Conservation (phyloP, 2,329 filamentous ascomycete genomes). For the Huntiella abstrusa region DNA sequence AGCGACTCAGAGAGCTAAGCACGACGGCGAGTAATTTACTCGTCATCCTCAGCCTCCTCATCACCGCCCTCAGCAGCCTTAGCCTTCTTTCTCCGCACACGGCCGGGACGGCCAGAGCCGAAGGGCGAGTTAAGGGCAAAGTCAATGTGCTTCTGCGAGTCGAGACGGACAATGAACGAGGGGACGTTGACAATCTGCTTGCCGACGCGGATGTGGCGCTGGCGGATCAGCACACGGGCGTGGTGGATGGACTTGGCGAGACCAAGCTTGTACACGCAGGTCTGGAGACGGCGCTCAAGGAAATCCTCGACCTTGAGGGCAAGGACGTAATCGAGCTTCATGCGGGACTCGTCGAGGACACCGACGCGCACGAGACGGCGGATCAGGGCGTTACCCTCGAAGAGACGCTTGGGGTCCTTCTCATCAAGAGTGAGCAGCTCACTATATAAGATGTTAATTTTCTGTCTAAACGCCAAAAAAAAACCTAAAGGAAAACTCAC, state of each 20-base stretch:
- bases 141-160: conserved; percentile 99
- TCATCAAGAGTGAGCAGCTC: conserved; percentile 98
- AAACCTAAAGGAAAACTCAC: conserved; percentile 31
- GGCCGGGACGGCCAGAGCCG: conserved; percentile 88
- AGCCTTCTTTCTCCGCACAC: conserved; percentile 99
- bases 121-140: conserved; percentile 95
- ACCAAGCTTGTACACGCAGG: conserved; percentile 99
- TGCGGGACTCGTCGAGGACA: conserved; percentile 99
- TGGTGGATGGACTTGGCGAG: conserved; percentile 99
- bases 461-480: neutral
- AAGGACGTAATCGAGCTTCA: conserved; percentile 99
- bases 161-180: conserved; percentile 97
- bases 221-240: conserved; percentile 97
- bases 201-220: conserved; percentile 98
- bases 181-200: conserved; percentile 99
- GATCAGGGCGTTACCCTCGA: conserved; percentile 99
- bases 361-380: conserved; percentile 98
- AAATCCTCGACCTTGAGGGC: conserved; percentile 99
- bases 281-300: conserved; percentile 99
- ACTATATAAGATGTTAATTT: conserved; percentile 33
- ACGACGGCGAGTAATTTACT: conserved; percentile 30
- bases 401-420: conserved; percentile 99
- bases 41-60: conserved; percentile 68
- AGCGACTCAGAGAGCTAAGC: conserved; percentile 7
- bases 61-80: conserved; percentile 79